These are phyloP conservation scores for Macrotyloma uniflorum DNA, from an alignment of 306 rosid species.

Conservation along the genomic window DNA sequence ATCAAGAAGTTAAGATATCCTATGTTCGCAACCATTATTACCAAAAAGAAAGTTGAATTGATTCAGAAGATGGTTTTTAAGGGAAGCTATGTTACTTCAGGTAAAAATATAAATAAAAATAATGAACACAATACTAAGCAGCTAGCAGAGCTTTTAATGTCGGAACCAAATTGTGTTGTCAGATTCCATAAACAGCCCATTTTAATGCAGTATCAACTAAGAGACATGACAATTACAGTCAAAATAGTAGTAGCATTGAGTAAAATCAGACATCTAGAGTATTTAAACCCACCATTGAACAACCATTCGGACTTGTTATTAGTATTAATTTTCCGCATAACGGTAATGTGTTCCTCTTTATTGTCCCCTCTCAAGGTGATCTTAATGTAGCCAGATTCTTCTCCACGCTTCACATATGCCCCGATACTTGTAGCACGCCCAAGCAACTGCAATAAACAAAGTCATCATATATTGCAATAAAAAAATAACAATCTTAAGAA, in stretches of 20 bases:
- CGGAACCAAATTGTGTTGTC: slow-evolving; percentile 22
- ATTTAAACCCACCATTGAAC: slow-evolving; percentile 59
- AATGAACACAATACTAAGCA: slow-evolving; percentile 13
- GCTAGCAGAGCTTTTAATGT: slow-evolving; percentile 18
- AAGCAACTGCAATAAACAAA: slow-evolving; percentile 63
- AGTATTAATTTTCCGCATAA: slow-evolving; percentile 73
- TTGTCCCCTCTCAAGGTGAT: slow-evolving; percentile 76
- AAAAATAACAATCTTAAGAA: slow-evolving; percentile 16
- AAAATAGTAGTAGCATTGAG: slow-evolving; percentile 11
- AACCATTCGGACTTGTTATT: slow-evolving; percentile 90
- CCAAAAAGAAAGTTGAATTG: not conserved
- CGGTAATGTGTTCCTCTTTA: slow-evolving; percentile 55
- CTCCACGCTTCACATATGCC: slow-evolving; percentile 91
- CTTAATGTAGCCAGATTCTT: slow-evolving; percentile 71
- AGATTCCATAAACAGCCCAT: slow-evolving; percentile 23
- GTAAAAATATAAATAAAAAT: slow-evolving; percentile 15
- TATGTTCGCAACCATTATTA: slow-evolving; percentile 4
- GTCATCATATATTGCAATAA: slow-evolving; percentile 25
- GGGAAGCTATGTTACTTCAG: not conserved
- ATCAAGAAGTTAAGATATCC: not conserved
- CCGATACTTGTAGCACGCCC: slow-evolving; percentile 86
- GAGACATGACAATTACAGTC: slow-evolving; percentile 13
- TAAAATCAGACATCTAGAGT: not conserved
- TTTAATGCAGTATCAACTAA: slow-evolving; percentile 26
- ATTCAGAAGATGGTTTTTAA: not conserved